These are phyloP conservation scores for Solanum sitiens DNA, from an alignment of 257 asterid species.

Conservation along the genomic window DNA sequence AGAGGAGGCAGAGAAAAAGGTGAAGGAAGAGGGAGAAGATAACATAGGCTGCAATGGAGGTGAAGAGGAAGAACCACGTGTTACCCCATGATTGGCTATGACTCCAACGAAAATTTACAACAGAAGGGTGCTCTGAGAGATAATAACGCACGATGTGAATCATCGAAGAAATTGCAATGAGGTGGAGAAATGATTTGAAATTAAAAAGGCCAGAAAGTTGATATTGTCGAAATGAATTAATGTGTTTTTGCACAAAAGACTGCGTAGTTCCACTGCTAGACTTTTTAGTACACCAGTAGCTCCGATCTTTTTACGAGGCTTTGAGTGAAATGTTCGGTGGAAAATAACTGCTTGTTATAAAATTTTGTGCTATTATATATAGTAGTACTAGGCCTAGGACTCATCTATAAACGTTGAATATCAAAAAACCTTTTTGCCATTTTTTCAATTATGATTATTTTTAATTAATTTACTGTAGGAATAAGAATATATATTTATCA, in stretches of 20 bases:
- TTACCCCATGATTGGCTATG: constrained; percentile 11
- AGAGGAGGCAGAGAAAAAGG: background rate
- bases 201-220: background rate
- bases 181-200: background rate
- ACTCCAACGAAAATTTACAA: constrained; percentile 13
- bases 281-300: background rate
- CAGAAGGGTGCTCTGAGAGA: constrained; percentile 11
- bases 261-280: background rate
- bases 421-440: no score
- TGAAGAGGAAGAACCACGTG: constrained; percentile 15
- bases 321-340: background rate
- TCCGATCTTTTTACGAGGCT: background rate
- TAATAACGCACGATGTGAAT: background rate
- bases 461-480: background rate
- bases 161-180: background rate
- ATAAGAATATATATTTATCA: no score
- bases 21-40: constrained; percentile 6
- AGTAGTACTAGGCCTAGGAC: background rate
- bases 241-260: background rate
- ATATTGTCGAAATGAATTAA: background rate
- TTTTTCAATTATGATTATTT: background rate
- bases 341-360: background rate
- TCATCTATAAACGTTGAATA: no score
- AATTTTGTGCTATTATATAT: background rate
- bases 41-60: constrained; percentile 4